Percentiles rank a stretch among this genome's conserved stretches.
These are phyloP conservation scores for Dispira parvispora DNA, from an alignment of 192 early-diverging fungal genomes.

Conservation along the genomic window DNA sequence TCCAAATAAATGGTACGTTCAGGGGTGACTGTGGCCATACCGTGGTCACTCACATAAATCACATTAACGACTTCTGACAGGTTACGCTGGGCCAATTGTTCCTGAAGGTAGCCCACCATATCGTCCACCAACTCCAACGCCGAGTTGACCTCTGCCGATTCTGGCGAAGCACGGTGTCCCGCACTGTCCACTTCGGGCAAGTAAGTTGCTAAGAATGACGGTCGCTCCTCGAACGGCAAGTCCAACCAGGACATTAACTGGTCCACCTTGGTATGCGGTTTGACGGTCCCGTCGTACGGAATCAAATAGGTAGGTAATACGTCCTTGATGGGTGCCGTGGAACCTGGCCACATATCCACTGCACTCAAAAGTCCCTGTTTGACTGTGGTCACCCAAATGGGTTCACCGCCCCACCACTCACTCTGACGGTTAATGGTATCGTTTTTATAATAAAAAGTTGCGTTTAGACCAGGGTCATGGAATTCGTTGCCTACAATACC, in stretches of 20 bases:
- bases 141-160: constrained; percentile 41
- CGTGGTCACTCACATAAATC: constrained; percentile 58
- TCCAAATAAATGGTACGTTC: constrained; percentile 54
- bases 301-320: constrained; percentile 45
- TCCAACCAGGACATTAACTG: constrained; percentile 63
- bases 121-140: constrained; percentile 35
- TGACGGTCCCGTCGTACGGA: constrained; percentile 26
- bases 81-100: constrained; percentile 35
- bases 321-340: constrained; percentile 34
- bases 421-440: constrained; percentile 35
- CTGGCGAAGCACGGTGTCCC: constrained; percentile 58
- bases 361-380: constrained; percentile 47
- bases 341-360: constrained; percentile 85
- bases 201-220: constrained; percentile 60
- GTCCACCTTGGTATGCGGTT: constrained; percentile 36
- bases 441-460: constrained; percentile 64
- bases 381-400: constrained; percentile 81
- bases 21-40: constrained; percentile 47
- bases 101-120: constrained; percentile 38
- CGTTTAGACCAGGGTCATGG: constrained; percentile 50
- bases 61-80: constrained; percentile 41
- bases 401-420: constrained; percentile 83
- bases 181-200: constrained; percentile 61
- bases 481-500: constrained; percentile 66
- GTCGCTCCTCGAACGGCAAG: constrained; percentile 42